Percentiles rank a stretch among this genome's conserved stretches.
Conservation (phyloP, 139 green algal genomes). For the Yamagishiella unicocca region DNA sequence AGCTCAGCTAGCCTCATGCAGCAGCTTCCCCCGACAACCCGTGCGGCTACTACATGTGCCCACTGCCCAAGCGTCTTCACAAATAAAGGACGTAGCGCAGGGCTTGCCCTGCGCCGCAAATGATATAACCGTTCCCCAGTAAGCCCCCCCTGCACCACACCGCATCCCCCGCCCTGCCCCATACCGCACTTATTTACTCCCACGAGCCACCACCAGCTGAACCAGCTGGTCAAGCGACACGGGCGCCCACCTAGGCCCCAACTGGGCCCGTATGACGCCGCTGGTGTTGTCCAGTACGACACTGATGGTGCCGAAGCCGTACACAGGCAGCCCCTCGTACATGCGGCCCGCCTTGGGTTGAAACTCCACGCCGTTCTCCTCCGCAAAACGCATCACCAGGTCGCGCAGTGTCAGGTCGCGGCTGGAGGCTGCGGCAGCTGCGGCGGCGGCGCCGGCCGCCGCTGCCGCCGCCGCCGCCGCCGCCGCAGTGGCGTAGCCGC, state of each 20-base stretch:
- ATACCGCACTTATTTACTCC: too few relatives aligned
- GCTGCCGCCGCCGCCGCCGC: slow-evolving; percentile 8
- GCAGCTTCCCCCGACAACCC: too few relatives aligned
- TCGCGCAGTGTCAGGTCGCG: slow-evolving; percentile 78
- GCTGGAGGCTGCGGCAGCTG: background rate
- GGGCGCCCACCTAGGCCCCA: slow-evolving; percentile 81
- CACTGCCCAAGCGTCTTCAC: too few relatives aligned
- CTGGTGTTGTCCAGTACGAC: slow-evolving; percentile 84
- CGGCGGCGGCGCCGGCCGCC: background rate
- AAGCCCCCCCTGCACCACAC: too few relatives aligned
- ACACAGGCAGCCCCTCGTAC: slow-evolving; percentile 91
- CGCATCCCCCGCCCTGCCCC: too few relatives aligned
- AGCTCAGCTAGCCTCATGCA: too few relatives aligned
- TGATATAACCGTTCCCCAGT: too few relatives aligned
- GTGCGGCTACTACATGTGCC: too few relatives aligned
- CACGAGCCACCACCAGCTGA: slow-evolving; percentile 39
- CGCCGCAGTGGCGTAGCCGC: background rate
- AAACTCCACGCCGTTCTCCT: slow-evolving; percentile 89
- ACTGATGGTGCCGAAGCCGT: slow-evolving; percentile 90
- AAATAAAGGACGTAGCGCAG: too few relatives aligned
- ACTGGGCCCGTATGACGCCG: slow-evolving; percentile 79
- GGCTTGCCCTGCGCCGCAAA: too few relatives aligned
- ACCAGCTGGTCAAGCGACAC: slow-evolving; percentile 86
- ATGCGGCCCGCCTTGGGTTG: slow-evolving; percentile 88
- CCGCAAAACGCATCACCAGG: slow-evolving; percentile 85